Evolutionary conservation across 2,329 filamentous ascomycete species (phyloP).

Genomic region (Stromatinia cepivora): DNA sequence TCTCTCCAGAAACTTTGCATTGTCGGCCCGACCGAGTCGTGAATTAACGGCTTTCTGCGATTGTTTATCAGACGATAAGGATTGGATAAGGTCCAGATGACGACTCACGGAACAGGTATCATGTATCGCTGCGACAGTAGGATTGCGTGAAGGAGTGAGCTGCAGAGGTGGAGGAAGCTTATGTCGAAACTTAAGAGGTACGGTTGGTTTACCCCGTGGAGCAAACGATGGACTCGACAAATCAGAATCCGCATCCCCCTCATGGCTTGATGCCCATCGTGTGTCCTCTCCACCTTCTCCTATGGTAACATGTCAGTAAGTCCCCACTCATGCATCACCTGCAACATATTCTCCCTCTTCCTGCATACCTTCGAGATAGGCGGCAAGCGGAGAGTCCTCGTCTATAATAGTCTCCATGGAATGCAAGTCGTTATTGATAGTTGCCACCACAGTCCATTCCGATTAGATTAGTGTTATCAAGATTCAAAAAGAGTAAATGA

Average conservation of each 20-base stretch:
- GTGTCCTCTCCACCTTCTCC: constrained; percentile 49
- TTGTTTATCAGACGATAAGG: constrained; percentile 31
- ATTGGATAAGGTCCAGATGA: constrained; percentile 3
- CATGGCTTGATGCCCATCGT: constrained; percentile 35
- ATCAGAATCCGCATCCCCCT: constrained; percentile 29
- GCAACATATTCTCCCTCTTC: constrained; percentile 2
- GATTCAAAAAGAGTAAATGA: not conserved
- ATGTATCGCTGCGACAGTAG: constrained; percentile 49
- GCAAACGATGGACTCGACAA: constrained; percentile 49
- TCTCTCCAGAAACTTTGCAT: constrained; percentile 82
- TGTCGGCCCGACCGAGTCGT: constrained; percentile 73
- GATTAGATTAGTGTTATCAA: constrained; percentile 22
- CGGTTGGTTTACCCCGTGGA: constrained; percentile 55
- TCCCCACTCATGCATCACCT: constrained; percentile 8
- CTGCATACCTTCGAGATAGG: constrained; percentile 79
- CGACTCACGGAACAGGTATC: constrained; percentile 54
- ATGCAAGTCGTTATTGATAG: constrained; percentile 29
- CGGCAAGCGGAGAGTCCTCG: constrained; percentile 82
- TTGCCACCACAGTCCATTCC: constrained; percentile 32
- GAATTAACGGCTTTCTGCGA: constrained; percentile 67
- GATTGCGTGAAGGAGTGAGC: constrained; percentile 45
- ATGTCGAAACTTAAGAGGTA: constrained; percentile 56
- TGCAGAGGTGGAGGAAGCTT: constrained; percentile 48
- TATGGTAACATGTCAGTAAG: constrained; percentile 35
- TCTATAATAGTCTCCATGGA: constrained; percentile 85